Base-by-base conservation (phyloP, 2,329 filamentous ascomycete genomes). In the Apiospora marii region DNA sequence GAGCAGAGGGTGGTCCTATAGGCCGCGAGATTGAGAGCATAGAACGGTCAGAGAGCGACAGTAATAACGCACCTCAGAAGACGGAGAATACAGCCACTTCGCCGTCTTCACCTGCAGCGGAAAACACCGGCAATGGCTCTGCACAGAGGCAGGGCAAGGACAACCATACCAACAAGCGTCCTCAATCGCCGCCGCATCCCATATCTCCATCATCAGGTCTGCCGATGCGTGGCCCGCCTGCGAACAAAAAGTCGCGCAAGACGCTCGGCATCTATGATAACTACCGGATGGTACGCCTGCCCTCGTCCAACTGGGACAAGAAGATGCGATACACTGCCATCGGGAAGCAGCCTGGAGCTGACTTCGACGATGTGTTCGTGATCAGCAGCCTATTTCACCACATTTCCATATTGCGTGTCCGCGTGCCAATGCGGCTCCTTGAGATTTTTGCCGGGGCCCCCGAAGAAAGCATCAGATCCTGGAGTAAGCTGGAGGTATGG, bases 341-440 rank as follows among this genome's bases (percentile, higher is more conserved):
- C 72, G 90, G 90, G 6, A 87, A 86, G 74, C 79, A 80, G 14
- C 76, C 76, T 0, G 87, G 86, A 2, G 83, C 80, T 1, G 83
- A 83, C 46, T 87, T 87, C 76, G 90, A 92, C 75, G 90, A 92
- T 75, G 82, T 92, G 1, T 92, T 91, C 74, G 83, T 92, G 53
- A 79, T 92, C 53, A 91, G 88, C 79, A 86, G 85, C 5, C 79
- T 92, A 43, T 91, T 91, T 78, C 90, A 92, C 76, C 90, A 92
- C 76, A 74, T 92, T 16, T 88, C 85, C 37, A 80, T 92, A 68
- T 77, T 92, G 72, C 82, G 90, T 34, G 85, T 91, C 37, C 85
- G 89, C n/a, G 89, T 92, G 24, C 89, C 90, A 1, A 81, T 82
- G 41, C 81, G 83, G 34, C 79, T 92, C 67, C 81, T 92, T 43